Percentiles rank a stretch among this genome's conserved stretches.
Conservation (phyloP, 2,329 filamentous ascomycete genomes). For the Harringtonia aguacate region DNA sequence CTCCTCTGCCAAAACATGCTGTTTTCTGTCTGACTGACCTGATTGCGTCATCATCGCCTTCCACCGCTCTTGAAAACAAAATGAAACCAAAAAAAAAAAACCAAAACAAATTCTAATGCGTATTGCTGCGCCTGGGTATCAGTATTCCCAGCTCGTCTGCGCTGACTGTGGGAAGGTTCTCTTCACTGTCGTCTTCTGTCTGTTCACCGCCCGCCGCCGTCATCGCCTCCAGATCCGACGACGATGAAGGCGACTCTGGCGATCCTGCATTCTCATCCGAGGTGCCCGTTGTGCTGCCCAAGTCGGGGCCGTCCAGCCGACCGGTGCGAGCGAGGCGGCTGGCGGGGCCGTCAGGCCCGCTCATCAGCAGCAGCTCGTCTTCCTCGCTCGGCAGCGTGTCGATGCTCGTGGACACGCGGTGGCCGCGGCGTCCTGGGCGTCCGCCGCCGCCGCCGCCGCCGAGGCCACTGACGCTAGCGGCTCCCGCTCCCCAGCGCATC, state of each 20-base stretch:
- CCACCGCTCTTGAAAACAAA: too few species aligned
- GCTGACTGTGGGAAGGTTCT: background rate
- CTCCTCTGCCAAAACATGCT: too few species aligned
- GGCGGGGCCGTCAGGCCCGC: background rate
- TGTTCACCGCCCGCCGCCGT: background rate
- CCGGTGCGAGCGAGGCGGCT: background rate
- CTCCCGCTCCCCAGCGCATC: conserved; percentile 26
- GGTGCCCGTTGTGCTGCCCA: conserved; percentile 7
- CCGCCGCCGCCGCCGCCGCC: background rate
- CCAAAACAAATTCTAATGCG: too few species aligned
- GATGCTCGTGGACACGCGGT: conserved; percentile 5
- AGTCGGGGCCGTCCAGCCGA: background rate
- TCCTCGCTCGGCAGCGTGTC: conserved; percentile 8
- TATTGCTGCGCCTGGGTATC: too few species aligned
- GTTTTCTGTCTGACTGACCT: too few species aligned
- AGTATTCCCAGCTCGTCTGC: too few species aligned
- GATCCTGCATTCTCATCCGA: conserved; percentile 9
- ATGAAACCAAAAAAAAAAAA: too few species aligned
- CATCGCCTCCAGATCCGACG: background rate
- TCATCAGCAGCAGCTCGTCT: background rate
- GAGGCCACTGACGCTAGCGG: background rate
- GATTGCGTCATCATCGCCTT: too few species aligned
- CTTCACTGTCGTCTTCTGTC: background rate
- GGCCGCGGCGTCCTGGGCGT: background rate
- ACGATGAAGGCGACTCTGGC: background rate